phyloP scores from a whole-genome alignment of 139 green algal species.

The Asterochloris erici region DNA sequence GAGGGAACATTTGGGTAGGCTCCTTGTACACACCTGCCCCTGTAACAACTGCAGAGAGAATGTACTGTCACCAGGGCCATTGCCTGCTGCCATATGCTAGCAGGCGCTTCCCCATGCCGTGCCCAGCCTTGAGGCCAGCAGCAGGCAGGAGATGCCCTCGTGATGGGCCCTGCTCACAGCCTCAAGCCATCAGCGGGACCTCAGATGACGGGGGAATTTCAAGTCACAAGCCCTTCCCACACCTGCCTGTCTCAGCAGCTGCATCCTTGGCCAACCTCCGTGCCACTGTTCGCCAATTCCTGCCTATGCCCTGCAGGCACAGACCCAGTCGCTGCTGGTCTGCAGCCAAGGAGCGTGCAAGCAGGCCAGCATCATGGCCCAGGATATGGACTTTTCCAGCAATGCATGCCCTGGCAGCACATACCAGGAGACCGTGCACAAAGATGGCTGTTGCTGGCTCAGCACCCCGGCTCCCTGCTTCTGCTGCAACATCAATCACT shows the following conservation, averaged over 20 bases:
- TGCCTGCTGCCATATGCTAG: not conserved
- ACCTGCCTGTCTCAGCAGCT: conserved; percentile 17
- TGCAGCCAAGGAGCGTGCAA: too few relatives aligned
- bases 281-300: conserved; percentile 39
- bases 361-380: too few relatives aligned
- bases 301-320: conserved; percentile 44
- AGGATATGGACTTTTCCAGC: too few relatives aligned
- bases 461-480: too few relatives aligned
- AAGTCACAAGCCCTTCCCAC: not conserved
- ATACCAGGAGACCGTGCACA: too few relatives aligned
- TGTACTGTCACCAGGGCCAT: not conserved
- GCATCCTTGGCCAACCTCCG: conserved; percentile 13
- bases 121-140: not conserved
- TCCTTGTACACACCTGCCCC: not conserved
- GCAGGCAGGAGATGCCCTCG: not conserved
- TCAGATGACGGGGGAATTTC: not conserved
- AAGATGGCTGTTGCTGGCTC: too few relatives aligned
- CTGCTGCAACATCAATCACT: too few relatives aligned
- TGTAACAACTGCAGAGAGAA: not conserved
- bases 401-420: too few relatives aligned
- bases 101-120: not conserved
- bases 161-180: not conserved
- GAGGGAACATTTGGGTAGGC: not conserved
- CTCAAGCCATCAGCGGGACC: not conserved
- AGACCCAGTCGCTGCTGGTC: conserved; percentile 28